Base-by-base conservation (phyloP, 345 rosid species). In the Arabis hirsuta region DNA sequence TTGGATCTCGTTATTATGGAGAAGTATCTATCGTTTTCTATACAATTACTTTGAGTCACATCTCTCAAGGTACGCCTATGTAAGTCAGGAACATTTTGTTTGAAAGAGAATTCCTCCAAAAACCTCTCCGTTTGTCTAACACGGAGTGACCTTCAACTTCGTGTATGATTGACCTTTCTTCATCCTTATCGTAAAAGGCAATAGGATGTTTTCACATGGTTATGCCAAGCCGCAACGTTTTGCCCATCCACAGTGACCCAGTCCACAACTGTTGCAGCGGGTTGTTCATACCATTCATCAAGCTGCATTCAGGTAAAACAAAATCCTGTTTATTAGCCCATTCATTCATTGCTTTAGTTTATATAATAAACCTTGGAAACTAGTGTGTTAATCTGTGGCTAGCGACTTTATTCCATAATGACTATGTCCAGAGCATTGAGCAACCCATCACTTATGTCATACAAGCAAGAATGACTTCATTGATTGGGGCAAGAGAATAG, bases 261-360 rank as follows among this genome's bases (percentile, higher is more conserved):
- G 78, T 92, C 96, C 47, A 88, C 94, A 62, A 85, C 84, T 5
- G 92, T 85, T 38, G 96, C 85, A 20, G 98, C 98, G 9, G 98
- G 98, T 70, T 89, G 98, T 78, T 89, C 92, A 92, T 96, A 92
- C 94, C 96, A 89, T 63, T 88, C 92, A 10, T 92, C 89, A 31
- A 92, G 81, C 98, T 89, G 87, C 84, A 76, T 62, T 73, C 48
- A 7, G 52, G 48, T 54, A 53, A 41, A 56, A 34, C n/a, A 26
- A 50, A 50, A 44, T 26, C 19, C 11, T 59, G 47, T 12, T 59
- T 22, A 38, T 58, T 38, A 24, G 7, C 13, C 19, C 10, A 38
- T 58, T 12, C 16, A 27, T 54, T 26, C 16, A 10, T 51, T 52
- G 6, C 16, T 26, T 12, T 27, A 12, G 10, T 53, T 27, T 22